Conservation (phyloP, 345 rosid species). For the Eucalyptus curtisii region DNA sequence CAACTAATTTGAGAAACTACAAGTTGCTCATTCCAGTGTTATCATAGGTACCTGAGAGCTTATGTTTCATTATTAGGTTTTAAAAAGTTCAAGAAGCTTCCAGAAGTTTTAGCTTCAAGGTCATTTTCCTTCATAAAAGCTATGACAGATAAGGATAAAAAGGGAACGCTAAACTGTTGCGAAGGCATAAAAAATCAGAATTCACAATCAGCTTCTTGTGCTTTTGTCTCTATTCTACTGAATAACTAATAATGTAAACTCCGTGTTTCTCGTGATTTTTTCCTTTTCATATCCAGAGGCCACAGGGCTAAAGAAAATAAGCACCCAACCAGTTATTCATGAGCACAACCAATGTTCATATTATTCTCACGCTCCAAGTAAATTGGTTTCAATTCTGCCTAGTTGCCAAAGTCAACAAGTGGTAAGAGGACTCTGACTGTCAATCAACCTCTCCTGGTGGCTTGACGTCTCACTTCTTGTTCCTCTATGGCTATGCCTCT, state of each 20-base stretch:
- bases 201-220: background rate
- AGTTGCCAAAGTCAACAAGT: background rate
- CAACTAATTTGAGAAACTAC: background rate
- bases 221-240: background rate
- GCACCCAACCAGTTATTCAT: background rate
- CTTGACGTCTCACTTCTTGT: background rate
- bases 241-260: background rate
- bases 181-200: background rate
- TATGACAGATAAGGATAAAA: background rate
- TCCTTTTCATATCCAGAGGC: background rate
- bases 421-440: background rate
- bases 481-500: background rate
- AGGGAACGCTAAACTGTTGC: background rate
- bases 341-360: background rate
- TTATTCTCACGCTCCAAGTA: background rate
- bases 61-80: background rate
- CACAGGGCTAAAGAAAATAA: background rate
- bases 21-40: background rate
- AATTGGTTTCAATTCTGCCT: background rate
- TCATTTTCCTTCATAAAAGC: background rate
- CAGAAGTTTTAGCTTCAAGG: background rate
- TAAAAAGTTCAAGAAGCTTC: background rate
- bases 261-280: background rate
- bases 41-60: background rate
- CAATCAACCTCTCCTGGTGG: background rate